These are phyloP conservation scores for Kodamaea laetipori DNA, from an alignment of 805 yeast genomes.

Conservation along the genomic window DNA sequence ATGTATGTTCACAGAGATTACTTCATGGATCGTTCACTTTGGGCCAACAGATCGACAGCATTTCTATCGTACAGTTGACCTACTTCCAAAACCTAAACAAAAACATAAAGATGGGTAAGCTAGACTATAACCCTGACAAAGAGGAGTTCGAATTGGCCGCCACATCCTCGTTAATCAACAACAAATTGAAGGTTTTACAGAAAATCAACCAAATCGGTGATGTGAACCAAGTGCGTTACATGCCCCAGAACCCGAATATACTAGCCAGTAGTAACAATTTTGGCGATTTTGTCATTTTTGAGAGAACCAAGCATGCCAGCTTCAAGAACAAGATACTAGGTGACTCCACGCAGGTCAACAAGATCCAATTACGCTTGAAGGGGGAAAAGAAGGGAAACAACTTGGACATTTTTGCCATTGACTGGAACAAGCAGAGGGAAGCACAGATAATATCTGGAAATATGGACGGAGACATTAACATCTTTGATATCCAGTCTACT, in stretches of 20 bases:
- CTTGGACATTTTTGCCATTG: conserved; percentile 66
- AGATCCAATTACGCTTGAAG: conserved; percentile 54
- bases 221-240: conserved; percentile 67
- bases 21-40: conserved; percentile 67
- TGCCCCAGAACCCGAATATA: conserved; percentile 87
- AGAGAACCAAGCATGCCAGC: conserved; percentile 74
- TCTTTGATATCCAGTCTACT: conserved; percentile 66
- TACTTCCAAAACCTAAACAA: conserved; percentile 33
- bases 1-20: conserved; percentile 38
- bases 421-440: conserved; percentile 69
- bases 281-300: conserved; percentile 70
- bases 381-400: conserved; percentile 31
- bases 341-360: conserved; percentile 29
- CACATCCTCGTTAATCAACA: conserved; percentile 14
- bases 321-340: conserved; percentile 30
- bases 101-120: conserved; percentile 38
- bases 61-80: conserved; percentile 39
- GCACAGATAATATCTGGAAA: conserved; percentile 64
- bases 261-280: conserved; percentile 68
- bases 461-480: conserved; percentile 60
- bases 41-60: conserved; percentile 54
- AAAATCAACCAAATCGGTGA: conserved; percentile 69
- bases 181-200: conserved; percentile 46
- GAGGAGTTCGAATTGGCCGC: conserved; percentile 40
- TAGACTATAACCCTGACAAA: conserved; percentile 41